These are phyloP conservation scores for Metarhizium brunneum DNA, from an alignment of 2,329 filamentous ascomycete genomes.

Conservation along the genomic window DNA sequence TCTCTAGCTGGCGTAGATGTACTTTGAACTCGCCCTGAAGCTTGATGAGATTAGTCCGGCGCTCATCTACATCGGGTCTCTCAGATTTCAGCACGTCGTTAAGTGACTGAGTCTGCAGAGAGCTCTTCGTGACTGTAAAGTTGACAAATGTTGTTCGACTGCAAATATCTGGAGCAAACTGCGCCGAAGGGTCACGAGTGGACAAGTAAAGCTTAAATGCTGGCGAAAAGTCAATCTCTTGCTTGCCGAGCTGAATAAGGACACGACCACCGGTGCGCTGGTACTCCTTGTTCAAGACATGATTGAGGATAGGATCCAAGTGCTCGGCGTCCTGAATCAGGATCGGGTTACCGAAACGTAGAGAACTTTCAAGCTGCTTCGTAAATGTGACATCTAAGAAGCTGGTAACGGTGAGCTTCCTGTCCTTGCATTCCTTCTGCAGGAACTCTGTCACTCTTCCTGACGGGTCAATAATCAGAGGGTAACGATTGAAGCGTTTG, in stretches of 20 bases:
- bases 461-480: constrained; percentile 95
- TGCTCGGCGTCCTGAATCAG: constrained; percentile 98
- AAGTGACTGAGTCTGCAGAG: constrained; percentile 92
- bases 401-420: constrained; percentile 90
- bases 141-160: constrained; percentile 98
- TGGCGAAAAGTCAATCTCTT: constrained; percentile 98
- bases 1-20: constrained; percentile 92
- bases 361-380: constrained; percentile 92
- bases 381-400: constrained; percentile 97
- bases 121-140: constrained; percentile 98
- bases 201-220: constrained; percentile 93
- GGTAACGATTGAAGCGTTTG: constrained; percentile 96
- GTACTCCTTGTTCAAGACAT: constrained; percentile 98
- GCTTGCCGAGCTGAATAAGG: constrained; percentile 94
- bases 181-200: constrained; percentile 90
- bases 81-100: constrained; percentile 97
- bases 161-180: constrained; percentile 93
- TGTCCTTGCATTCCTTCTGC: constrained; percentile 87
- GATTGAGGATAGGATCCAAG: constrained; percentile 92
- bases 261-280: constrained; percentile 97
- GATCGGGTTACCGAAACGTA: constrained; percentile 97
- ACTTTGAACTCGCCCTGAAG: constrained; percentile 98
- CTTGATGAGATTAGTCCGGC: constrained; percentile 95
- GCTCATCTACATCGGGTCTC: constrained; percentile 92
- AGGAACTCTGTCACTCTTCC: constrained; percentile 91